Conservation (phyloP, 257 asterid species). For the Forsythia viridissima region DNA sequence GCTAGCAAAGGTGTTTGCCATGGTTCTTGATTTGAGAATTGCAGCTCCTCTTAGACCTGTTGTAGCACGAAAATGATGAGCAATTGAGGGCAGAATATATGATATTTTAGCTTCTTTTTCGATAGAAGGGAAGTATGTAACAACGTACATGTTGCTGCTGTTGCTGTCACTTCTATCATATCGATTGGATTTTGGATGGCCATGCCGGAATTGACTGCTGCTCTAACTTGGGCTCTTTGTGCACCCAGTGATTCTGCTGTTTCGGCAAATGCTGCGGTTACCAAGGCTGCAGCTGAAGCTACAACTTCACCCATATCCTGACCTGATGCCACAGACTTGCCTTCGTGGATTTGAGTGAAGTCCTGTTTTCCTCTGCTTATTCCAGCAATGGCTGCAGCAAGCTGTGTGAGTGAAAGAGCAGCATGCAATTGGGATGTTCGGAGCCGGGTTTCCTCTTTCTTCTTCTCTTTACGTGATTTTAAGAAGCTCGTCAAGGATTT, state of each 20-base stretch:
- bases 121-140: background rate
- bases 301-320: slow-evolving; percentile 40
- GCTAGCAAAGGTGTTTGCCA: slow-evolving; percentile 34
- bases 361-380: slow-evolving; percentile 36
- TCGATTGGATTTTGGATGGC: slow-evolving; percentile 59
- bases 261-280: slow-evolving; percentile 66
- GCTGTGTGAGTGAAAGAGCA: slow-evolving; percentile 66
- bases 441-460: slow-evolving; percentile 53
- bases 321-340: slow-evolving; percentile 22
- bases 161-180: slow-evolving; percentile 64
- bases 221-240: slow-evolving; percentile 44
- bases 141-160: slow-evolving; percentile 59
- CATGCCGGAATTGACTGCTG: slow-evolving; percentile 64
- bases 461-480: slow-evolving; percentile 42
- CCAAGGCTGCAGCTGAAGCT: slow-evolving; percentile 62
- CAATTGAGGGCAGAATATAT: background rate
- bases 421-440: slow-evolving; percentile 60
- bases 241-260: slow-evolving; percentile 69
- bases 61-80: slow-evolving; percentile 1
- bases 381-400: slow-evolving; percentile 75
- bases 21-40: slow-evolving; percentile 57
- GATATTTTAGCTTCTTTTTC: background rate
- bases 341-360: slow-evolving; percentile 20
- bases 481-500: slow-evolving; percentile 39
- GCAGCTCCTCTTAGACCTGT: slow-evolving; percentile 64